Percentiles rank a stretch among this genome's conserved stretches.
Evolutionary conservation across 2,329 filamentous ascomycete species (phyloP).

Genomic region (Beauveria asiatica): DNA sequence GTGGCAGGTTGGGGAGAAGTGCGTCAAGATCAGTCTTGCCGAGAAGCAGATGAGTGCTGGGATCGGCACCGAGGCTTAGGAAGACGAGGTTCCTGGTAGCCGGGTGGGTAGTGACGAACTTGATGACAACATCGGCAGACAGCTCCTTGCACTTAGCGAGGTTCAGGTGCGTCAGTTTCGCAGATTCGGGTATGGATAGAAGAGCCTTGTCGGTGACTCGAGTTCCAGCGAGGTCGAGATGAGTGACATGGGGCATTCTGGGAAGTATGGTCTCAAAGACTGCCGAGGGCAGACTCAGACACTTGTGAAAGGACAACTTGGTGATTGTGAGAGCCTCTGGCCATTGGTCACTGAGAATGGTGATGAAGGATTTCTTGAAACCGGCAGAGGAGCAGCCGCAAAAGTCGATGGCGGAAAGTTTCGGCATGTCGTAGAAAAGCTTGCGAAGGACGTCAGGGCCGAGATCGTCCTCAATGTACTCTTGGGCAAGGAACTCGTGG

Average conservation of each 20-base stretch:
- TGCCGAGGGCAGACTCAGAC: slow-evolving; percentile 57
- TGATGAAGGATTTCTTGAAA: slow-evolving; percentile 59
- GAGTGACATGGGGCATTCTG: slow-evolving; percentile 60
- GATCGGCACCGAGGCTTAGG: slow-evolving; percentile 65
- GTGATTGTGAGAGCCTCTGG: slow-evolving; percentile 50
- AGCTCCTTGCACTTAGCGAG: slow-evolving; percentile 67
- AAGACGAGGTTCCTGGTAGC: slow-evolving; percentile 60
- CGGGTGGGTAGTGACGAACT: slow-evolving; percentile 64
- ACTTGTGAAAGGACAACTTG: slow-evolving; percentile 70
- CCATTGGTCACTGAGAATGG: slow-evolving; percentile 43
- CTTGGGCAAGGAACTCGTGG: slow-evolving; percentile 70
- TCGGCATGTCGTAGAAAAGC: slow-evolving; percentile 58
- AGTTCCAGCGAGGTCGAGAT: slow-evolving; percentile 73
- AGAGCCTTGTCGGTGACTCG: slow-evolving; percentile 66
- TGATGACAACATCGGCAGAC: slow-evolving; percentile 55
- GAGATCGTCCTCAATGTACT: slow-evolving; percentile 72
- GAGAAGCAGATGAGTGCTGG: slow-evolving; percentile 63
- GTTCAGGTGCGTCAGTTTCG: slow-evolving; percentile 68
- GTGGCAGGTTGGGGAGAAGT: slow-evolving; percentile 58
- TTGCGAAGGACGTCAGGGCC: slow-evolving; percentile 59
- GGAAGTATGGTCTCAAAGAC: slow-evolving; percentile 64
- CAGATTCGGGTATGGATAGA: slow-evolving; percentile 60
- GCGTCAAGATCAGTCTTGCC: slow-evolving; percentile 55
- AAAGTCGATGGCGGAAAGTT: slow-evolving; percentile 63
- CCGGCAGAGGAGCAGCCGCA: slow-evolving; percentile 62